Base-by-base conservation (phyloP, 176 grass and related monocot genomes). In the Zea luxurians region DNA sequence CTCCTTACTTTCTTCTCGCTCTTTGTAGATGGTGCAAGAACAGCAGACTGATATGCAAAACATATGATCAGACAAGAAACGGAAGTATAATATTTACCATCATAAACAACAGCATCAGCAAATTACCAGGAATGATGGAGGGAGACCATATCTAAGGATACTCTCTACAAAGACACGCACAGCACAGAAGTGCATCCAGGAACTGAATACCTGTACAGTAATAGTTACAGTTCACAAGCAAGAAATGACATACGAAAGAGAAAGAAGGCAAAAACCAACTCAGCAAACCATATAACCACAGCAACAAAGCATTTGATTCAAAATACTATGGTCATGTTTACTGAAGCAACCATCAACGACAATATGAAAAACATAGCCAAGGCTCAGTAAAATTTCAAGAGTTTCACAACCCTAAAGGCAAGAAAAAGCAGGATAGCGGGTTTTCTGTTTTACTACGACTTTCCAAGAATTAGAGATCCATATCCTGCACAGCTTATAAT, bases 171-270 rank as follows among this genome's bases (percentile, higher is more conserved):
- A 99, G 54, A 95, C 76, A 49, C 92, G 92, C 37, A 99, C 85
- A n/a, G 90, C 96, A 61, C 78, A 99, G 21, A 99, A 99, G 78
- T 99, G 96, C 92, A 99, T 99, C 96, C 92, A 99, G 20, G 96
- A 86, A 87, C 87, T 92, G 86, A 99, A 99, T 77, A 99, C 96
- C 96, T 99, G 67, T 21, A 76, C 6, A 1, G 63, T 0, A 86
- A 20, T 53, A 74, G 70, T 27, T 49, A 38, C 43, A 48, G 2
- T 68, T 68, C 9, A 10, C n/a, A 18, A 43, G 43, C n/a, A 63
- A 48, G 48, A 2, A 40, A 21, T 18, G 27, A 27, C 27, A 27
- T 27, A 27, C 27, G 27, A 27, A 27, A 27, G 27, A 27, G 27
- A 27, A 27, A 27, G 27, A 27, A 27, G 27, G 27, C 27, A 27